Percentiles rank a stretch among this genome's conserved stretches.
Evolutionary conservation across 2,329 filamentous ascomycete species (phyloP).

Genomic region (Penicillium rolfsii): DNA sequence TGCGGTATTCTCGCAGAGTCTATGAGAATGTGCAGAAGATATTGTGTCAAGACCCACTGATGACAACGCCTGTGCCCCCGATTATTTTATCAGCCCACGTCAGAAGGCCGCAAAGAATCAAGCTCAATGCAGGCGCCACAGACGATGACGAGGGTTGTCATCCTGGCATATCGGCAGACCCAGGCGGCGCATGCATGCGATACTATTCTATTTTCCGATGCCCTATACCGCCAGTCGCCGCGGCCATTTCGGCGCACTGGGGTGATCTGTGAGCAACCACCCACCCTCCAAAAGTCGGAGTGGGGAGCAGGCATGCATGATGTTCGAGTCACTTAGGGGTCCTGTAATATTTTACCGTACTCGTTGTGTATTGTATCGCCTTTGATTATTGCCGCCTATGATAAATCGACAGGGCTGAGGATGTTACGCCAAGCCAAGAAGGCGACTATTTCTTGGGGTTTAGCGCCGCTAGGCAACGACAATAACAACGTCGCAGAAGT

Average conservation of each 20-base stretch:
- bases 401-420: neutral
- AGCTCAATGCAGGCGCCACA: neutral
- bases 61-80: neutral
- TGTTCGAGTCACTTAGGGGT: neutral
- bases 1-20: neutral
- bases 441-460: neutral
- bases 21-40: neutral
- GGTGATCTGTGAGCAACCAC: neutral
- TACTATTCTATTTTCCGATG: neutral
- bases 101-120: neutral
- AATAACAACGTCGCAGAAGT: neutral
- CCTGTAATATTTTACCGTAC: neutral
- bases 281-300: constrained; percentile 1
- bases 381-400: neutral
- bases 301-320: neutral
- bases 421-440: neutral
- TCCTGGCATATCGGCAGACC: neutral
- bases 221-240: neutral
- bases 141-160: neutral
- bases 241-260: neutral
- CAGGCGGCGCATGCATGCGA: neutral
- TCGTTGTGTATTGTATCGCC: neutral
- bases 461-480: constrained; percentile 9
- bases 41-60: no score
- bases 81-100: neutral